Conservation (phyloP, 2,329 filamentous ascomycete genomes). For the Colletotrichum sidae region DNA sequence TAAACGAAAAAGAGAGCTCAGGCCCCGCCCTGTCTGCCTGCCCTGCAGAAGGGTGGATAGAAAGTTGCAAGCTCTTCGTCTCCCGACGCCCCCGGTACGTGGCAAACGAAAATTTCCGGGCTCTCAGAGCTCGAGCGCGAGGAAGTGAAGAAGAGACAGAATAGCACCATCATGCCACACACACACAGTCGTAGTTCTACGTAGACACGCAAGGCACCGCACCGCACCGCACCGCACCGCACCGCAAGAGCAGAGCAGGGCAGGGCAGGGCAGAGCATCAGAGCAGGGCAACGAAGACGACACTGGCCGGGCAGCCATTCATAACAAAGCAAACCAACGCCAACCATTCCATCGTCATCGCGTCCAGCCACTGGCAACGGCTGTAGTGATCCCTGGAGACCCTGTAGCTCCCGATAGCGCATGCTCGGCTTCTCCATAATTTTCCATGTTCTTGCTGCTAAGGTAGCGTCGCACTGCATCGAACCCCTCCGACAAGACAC, state of each 20-base stretch:
- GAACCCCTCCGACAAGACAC: slow-evolving; percentile 31
- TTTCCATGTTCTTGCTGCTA: slow-evolving; percentile 14
- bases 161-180: background rate
- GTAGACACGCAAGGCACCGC: no score
- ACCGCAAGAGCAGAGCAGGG: no score
- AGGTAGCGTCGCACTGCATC: slow-evolving; percentile 32
- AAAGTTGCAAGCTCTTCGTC: background rate
- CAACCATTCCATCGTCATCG: slow-evolving; percentile 30
- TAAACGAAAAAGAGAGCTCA: slow-evolving; percentile 26
- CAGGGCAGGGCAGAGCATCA: no score
- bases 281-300: background rate
- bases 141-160: background rate
- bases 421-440: slow-evolving; percentile 34
- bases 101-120: slow-evolving; percentile 7
- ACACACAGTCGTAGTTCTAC: no score
- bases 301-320: slow-evolving; percentile 18
- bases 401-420: slow-evolving; percentile 34
- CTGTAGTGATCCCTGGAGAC: slow-evolving; percentile 8
- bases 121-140: slow-evolving; percentile 26
- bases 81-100: slow-evolving; percentile 16
- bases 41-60: background rate
- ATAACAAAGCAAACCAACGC: slow-evolving; percentile 3
- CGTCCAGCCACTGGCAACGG: slow-evolving; percentile 20
- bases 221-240: no score
- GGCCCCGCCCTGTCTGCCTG: background rate